Conservation (phyloP, 257 asterid genomes). For the Linaria vulgaris region DNA sequence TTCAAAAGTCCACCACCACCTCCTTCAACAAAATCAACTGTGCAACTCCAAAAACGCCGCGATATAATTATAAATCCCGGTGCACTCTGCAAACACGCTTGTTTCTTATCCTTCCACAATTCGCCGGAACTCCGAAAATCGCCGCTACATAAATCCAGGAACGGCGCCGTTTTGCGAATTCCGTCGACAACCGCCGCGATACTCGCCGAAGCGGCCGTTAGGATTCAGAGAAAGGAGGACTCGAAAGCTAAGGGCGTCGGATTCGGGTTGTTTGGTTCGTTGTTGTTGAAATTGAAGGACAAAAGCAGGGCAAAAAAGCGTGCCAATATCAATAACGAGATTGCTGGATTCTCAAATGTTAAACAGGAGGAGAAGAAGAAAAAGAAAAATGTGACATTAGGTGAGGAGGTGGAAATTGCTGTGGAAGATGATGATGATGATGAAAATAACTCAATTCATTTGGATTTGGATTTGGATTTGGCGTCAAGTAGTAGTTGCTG, state of each 20-base stretch:
- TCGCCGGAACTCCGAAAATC: slow-evolving; percentile 53
- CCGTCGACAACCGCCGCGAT: slow-evolving; percentile 66
- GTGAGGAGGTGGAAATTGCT: too few relatives aligned
- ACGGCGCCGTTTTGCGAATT: slow-evolving; percentile 48
- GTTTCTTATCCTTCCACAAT: slow-evolving; percentile 55
- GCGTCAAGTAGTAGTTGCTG: slow-evolving; percentile 39
- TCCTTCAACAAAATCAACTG: too few relatives aligned
- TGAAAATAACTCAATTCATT: too few relatives aligned
- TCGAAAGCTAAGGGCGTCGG: slow-evolving; percentile 33
- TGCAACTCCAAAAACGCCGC: slow-evolving; percentile 38
- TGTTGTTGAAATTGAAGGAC: slow-evolving; percentile 55
- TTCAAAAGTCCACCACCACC: slow-evolving; percentile 32
- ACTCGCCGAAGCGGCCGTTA: slow-evolving; percentile 78
- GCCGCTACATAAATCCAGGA: slow-evolving; percentile 44
- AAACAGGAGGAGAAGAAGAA: slow-evolving; percentile 11
- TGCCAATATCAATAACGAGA: slow-evolving; percentile 27
- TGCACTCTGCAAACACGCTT: slow-evolving; percentile 50
- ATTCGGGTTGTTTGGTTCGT: slow-evolving; percentile 58
- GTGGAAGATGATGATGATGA: neutral
- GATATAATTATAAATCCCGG: slow-evolving; percentile 23
- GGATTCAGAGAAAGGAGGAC: slow-evolving; percentile 61
- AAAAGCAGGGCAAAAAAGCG: slow-evolving; percentile 49
- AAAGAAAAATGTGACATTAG: slow-evolving; percentile 4
- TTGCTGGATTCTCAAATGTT: too few relatives aligned
- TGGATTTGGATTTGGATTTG: slow-evolving; percentile 41